Evolutionary conservation across 2,329 filamentous ascomycete species (phyloP), one percentile per base, ranked within the genome.

Genomic region (Ceratocystis harringtonii): DNA sequence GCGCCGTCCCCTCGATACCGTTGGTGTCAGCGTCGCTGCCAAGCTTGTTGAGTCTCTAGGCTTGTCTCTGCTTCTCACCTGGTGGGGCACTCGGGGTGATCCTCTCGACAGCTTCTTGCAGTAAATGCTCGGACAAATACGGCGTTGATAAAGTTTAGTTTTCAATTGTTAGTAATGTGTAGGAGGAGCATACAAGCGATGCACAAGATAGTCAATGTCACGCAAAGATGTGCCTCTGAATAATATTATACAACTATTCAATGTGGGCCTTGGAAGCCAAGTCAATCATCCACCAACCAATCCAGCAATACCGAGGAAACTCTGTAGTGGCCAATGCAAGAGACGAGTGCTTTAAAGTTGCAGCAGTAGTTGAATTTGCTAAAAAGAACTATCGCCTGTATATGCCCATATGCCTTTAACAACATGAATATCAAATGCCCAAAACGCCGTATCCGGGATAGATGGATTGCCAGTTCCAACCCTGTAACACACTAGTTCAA

Each of bases 71-170:
- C 90, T 97, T 84, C 81, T 97, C 72, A 96, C 90, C 74, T 97
- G 90, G 88, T 97, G 92, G 92, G 92, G 92, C 73, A 96, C 92
- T 73, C 87, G 89, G 74, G 94, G 90, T 78, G 92, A 91, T 80
- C 90, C 90, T 68, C 95, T 96, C 77, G 85, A 91, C 74, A 92
- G 36, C 64, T 68, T 68, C 63, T 61, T 68, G 48, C 61, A 65
- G 61, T 68, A 68, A 64, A 58, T 62, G 10, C n/a, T 28, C 36
- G 19, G 28, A 61, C 22, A 15, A 19, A 45, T 45, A 44, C 55
- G 44, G 57, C 17, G 50, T 48, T 19, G 41, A 57, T 17, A 15
- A 32, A 57, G 52, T 28, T 25, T 28, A 17, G 52, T 57, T 17
- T 57, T 57, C 52, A 57, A 19, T 57, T 50, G 17, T 25, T 62